Percentiles rank a stretch among this genome's conserved stretches.
phyloP scores from a whole-genome alignment of 805 yeast species.

The Candida railenensis region DNA sequence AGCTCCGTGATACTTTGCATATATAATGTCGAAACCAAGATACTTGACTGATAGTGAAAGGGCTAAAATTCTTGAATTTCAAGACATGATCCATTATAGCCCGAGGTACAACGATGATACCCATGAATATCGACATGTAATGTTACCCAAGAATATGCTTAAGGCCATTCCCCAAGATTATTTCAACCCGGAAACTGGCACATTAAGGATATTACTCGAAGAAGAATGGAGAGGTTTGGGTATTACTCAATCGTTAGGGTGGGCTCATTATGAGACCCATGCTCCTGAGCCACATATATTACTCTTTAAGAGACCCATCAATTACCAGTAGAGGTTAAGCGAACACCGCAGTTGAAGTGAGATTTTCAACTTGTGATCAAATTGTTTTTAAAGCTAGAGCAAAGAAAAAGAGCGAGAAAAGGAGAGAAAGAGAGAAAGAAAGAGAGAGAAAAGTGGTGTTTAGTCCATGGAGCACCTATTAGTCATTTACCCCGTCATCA shows the following conservation, averaged over 20 bases:
- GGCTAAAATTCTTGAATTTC: constrained; percentile 84
- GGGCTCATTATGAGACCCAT: constrained; percentile 98
- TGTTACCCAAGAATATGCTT: constrained; percentile 93
- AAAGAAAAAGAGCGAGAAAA: not conserved
- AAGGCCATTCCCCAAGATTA: constrained; percentile 93
- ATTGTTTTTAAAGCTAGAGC: too few species aligned
- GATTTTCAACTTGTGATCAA: too few species aligned
- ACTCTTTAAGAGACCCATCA: constrained; percentile 68
- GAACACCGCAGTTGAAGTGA: not conserved
- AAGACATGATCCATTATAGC: constrained; percentile 91
- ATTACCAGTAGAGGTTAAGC: constrained; percentile 41
- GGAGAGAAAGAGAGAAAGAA: not conserved
- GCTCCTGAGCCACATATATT: constrained; percentile 98
- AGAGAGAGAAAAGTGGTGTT: not conserved
- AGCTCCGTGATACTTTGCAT: constrained; percentile 1
- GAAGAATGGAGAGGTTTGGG: constrained; percentile 99
- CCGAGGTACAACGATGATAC: constrained; percentile 91
- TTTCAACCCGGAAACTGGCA: constrained; percentile 90
- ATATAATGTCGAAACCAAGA: constrained; percentile 52
- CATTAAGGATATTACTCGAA: constrained; percentile 83
- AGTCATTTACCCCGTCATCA: not conserved
- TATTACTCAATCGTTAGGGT: constrained; percentile 93
- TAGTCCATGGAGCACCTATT: not conserved
- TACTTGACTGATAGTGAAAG: constrained; percentile 80
- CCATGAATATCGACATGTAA: constrained; percentile 93